Conservation (phyloP, 768 basidiomycete species). For the Leccinum barrowsii region DNA sequence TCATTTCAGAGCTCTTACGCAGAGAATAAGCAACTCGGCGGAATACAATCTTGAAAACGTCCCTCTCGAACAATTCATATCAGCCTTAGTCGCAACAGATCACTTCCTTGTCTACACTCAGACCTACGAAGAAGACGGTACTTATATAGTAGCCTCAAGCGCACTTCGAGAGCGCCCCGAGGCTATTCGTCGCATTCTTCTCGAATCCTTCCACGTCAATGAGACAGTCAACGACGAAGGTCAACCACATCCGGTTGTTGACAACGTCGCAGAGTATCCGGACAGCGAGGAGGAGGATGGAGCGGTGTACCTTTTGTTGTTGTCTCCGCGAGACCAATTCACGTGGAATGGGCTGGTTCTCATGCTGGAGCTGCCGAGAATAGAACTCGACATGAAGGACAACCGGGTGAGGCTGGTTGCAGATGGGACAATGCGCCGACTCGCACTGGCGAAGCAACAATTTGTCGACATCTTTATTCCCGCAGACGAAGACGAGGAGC, state of each 20-base stretch:
- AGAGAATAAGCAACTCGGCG: slow-evolving; percentile 89
- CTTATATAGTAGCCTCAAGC: slow-evolving; percentile 83
- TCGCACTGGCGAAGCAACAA: slow-evolving; percentile 71
- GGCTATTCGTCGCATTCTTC: slow-evolving; percentile 72
- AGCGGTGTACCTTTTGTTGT: slow-evolving; percentile 73
- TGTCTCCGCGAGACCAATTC: slow-evolving; percentile 84
- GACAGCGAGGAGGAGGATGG: slow-evolving; percentile 55
- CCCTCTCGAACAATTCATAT: slow-evolving; percentile 75
- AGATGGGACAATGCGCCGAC: slow-evolving; percentile 77
- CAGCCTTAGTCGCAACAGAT: slow-evolving; percentile 73
- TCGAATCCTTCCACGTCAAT: slow-evolving; percentile 80
- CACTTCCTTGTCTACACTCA: slow-evolving; percentile 95
- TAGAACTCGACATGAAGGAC: slow-evolving; percentile 83
- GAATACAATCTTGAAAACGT: slow-evolving; percentile 81
- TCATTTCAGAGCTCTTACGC: slow-evolving; percentile 57
- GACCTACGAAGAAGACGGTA: slow-evolving; percentile 81
- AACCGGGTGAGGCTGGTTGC: slow-evolving; percentile 89
- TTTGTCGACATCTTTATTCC: slow-evolving; percentile 65
- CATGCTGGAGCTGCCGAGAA: slow-evolving; percentile 66
- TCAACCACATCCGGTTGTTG: slow-evolving; percentile 38
- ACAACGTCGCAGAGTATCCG: slow-evolving; percentile 34
- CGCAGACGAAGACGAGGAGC: slow-evolving; percentile 62
- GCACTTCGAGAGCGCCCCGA: slow-evolving; percentile 74
- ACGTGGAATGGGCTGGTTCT: slow-evolving; percentile 90
- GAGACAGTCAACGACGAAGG: slow-evolving; percentile 55